Percentiles rank a stretch among this genome's conserved stretches.
Evolutionary conservation across 306 rosid genomes (phyloP).

Genomic region (Vigna hirtella): DNA sequence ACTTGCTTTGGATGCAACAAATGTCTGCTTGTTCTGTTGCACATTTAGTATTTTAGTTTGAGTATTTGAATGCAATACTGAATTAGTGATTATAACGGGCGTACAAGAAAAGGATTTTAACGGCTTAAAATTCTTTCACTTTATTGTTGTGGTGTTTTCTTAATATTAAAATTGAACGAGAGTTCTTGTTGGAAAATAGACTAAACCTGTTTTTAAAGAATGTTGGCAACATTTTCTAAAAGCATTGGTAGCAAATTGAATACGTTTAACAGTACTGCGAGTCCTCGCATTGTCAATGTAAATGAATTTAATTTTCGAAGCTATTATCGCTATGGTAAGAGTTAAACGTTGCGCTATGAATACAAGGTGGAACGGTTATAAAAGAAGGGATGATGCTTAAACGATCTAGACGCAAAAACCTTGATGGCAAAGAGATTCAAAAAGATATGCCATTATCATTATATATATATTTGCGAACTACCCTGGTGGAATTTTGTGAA

Average conservation of each 20-base stretch:
- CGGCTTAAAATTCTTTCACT: no score
- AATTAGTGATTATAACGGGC: neutral
- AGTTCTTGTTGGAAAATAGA: neutral
- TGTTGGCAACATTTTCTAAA: neutral
- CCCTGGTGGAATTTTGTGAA: neutral
- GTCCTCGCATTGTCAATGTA: neutral
- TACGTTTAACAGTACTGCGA: neutral
- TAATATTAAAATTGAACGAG: neutral
- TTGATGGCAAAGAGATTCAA: conserved; percentile 3
- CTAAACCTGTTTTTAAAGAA: neutral
- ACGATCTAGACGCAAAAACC: neutral
- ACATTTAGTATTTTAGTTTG: neutral
- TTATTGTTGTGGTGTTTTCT: neutral
- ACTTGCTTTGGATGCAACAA: conserved; percentile 4
- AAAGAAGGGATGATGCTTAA: neutral
- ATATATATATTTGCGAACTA: neutral
- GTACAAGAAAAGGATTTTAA: neutral
- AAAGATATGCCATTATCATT: neutral
- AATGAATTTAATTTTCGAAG: neutral
- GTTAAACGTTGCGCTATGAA: neutral
- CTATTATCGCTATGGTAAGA: neutral
- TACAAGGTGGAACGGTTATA: neutral
- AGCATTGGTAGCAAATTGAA: conserved; percentile 4
- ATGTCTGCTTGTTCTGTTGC: neutral
- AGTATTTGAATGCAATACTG: neutral